A percentile compares a stretch with the other conserved stretches of the same genome.
Conservation (phyloP, 495 filamentous ascomycete species). For the Neurospora intermedia region DNA sequence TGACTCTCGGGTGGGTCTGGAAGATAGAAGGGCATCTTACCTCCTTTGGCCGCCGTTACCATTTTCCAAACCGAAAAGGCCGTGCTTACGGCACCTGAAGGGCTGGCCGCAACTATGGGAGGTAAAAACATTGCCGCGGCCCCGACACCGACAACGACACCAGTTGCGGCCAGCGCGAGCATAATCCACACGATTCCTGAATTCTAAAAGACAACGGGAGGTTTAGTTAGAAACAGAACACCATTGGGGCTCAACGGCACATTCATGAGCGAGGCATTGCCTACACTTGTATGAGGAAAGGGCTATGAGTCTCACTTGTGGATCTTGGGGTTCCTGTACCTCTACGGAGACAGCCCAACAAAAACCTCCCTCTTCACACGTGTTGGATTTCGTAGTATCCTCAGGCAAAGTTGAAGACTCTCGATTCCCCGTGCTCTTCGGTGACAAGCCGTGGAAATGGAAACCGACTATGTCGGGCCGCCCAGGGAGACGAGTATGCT, state of each 20-base stretch:
- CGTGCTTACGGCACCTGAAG: neutral
- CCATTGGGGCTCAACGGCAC: neutral
- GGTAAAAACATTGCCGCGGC: neutral
- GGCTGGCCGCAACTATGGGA: neutral
- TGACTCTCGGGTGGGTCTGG: neutral
- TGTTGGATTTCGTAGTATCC: neutral
- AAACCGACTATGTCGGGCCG: neutral
- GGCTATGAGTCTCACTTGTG: neutral
- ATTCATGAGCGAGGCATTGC: neutral
- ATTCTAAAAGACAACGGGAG: neutral
- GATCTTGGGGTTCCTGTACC: no score
- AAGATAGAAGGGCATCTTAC: neutral
- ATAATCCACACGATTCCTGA: neutral
- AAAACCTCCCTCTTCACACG: neutral
- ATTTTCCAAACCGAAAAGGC: neutral
- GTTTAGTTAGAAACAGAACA: neutral
- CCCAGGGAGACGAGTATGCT: neutral
- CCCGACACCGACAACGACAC: neutral
- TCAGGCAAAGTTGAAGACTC: neutral
- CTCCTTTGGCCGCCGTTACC: neutral
- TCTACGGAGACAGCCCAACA: neutral
- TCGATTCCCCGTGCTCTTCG: neutral
- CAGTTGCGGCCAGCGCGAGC: neutral
- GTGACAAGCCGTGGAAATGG: neutral
- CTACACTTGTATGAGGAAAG: neutral